A percentile compares a stretch with the other conserved stretches of the same genome.
Conservation (phyloP, 208 protist species). For the Trichomonas gallinae region DNA sequence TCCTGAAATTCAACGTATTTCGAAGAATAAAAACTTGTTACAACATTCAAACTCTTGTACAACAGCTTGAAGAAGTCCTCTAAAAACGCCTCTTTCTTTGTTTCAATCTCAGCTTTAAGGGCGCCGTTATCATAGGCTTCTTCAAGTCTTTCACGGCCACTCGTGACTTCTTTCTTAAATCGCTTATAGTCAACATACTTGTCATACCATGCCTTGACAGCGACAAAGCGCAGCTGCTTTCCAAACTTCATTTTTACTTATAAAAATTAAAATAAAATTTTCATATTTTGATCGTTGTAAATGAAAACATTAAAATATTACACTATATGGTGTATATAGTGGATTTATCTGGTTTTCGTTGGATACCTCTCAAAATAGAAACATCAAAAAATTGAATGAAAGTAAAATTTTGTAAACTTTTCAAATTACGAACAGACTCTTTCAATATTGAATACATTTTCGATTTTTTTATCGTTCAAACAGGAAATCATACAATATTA, state of each 20-base stretch:
- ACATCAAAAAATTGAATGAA: no score
- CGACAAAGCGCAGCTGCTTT: background rate
- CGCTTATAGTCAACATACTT: background rate
- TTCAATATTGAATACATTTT: no score
- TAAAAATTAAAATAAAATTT: no score
- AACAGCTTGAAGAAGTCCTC: background rate
- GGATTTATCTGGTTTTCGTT: no score
- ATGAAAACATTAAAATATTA: no score
- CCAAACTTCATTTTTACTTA: background rate
- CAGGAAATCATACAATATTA: no score
- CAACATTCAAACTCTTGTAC: background rate
- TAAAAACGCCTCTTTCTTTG: background rate
- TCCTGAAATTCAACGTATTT: background rate
- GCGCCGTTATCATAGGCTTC: background rate
- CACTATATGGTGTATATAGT: no score
- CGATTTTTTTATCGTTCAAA: no score
- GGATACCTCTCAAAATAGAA: no score
- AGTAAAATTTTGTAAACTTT: no score
- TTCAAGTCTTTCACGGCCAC: background rate
- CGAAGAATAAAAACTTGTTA: background rate
- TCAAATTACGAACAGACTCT: no score
- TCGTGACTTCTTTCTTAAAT: background rate
- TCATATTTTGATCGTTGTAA: no score
- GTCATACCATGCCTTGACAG: background rate
- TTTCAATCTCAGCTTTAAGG: background rate